A percentile compares a stretch with the other conserved stretches of the same genome.
Conservation (phyloP, 495 filamentous ascomycete genomes). For the Xylaria scruposa region DNA sequence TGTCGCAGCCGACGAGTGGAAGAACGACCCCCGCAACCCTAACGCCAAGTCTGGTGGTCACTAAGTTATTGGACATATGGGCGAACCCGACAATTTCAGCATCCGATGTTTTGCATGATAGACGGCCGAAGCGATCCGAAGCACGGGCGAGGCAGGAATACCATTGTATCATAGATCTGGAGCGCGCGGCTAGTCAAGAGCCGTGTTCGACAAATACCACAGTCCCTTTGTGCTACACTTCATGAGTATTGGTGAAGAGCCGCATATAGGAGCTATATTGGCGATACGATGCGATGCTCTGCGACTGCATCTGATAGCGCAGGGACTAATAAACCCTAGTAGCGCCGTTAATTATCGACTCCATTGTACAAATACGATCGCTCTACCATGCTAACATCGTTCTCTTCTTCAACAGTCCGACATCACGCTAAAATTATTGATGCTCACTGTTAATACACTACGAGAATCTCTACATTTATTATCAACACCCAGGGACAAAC, state of each 20-base stretch:
- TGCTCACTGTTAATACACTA: background rate
- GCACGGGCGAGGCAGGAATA: slow-evolving; percentile 30
- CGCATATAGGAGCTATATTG: background rate
- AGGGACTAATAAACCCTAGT: background rate
- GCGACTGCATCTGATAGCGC: background rate
- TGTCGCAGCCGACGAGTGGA: slow-evolving; percentile 80
- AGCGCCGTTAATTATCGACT: background rate
- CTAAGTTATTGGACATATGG: slow-evolving; percentile 32
- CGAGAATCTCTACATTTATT: background rate
- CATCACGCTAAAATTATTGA: background rate
- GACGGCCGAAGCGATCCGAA: slow-evolving; percentile 34
- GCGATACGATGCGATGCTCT: background rate
- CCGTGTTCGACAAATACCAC: slow-evolving; percentile 29
- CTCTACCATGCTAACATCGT: background rate
- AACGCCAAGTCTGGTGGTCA: slow-evolving; percentile 60
- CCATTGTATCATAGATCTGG: slow-evolving; percentile 40
- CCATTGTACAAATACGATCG: background rate
- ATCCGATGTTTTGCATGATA: slow-evolving; percentile 31
- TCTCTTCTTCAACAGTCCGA: background rate
- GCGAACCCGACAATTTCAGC: slow-evolving; percentile 15
- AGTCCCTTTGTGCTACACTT: slow-evolving; percentile 24
- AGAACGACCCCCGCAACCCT: slow-evolving; percentile 95
- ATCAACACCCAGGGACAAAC: background rate
- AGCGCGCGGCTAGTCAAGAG: slow-evolving; percentile 32
- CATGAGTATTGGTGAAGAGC: background rate